Percentiles rank a stretch among this genome's conserved stretches.
These are phyloP conservation scores for Thozetella sp. DNA, from an alignment of 495 filamentous ascomycete species.

Conservation along the genomic window DNA sequence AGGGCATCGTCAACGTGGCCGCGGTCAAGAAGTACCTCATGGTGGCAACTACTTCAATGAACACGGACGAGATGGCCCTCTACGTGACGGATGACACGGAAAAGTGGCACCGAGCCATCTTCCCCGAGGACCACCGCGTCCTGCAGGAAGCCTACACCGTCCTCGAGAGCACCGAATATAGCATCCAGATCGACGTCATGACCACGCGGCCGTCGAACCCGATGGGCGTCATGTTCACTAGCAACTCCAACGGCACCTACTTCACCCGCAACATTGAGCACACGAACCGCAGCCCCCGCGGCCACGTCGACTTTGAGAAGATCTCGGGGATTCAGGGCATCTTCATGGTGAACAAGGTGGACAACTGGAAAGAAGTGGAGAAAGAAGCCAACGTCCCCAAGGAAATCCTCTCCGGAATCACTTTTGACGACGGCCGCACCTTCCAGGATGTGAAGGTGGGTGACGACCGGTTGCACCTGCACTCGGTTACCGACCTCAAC, in stretches of 20 bases:
- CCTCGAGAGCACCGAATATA: conserved; percentile 93
- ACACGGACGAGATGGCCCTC: conserved; percentile 86
- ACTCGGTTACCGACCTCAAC: conserved; percentile 80
- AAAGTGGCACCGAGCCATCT: conserved; percentile 91
- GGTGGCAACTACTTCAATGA: conserved; percentile 74
- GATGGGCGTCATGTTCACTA: conserved; percentile 87
- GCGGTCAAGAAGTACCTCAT: conserved; percentile 84
- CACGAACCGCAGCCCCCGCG: conserved; percentile 75
- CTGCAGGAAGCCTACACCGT: conserved; percentile 90
- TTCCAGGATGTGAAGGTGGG: conserved; percentile 56
- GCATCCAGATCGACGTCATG: conserved; percentile 93
- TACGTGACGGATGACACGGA: conserved; percentile 77
- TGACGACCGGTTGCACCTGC: conserved; percentile 77
- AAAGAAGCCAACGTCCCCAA: conserved; percentile 51
- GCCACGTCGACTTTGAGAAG: conserved; percentile 91
- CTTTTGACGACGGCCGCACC: conserved; percentile 89
- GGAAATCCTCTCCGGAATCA: conserved; percentile 77
- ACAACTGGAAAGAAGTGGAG: conserved; percentile 79
- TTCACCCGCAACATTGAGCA: conserved; percentile 89
- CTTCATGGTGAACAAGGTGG: conserved; percentile 83
- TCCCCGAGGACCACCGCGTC: conserved; percentile 73
- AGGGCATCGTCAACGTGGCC: conserved; percentile 75
- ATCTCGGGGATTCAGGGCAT: conserved; percentile 88
- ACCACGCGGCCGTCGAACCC: conserved; percentile 60
- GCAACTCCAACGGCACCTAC: conserved; percentile 95